These are phyloP conservation scores for Phytomonas sp. DNA, from an alignment of 208 protist species.

Conservation along the genomic window DNA sequence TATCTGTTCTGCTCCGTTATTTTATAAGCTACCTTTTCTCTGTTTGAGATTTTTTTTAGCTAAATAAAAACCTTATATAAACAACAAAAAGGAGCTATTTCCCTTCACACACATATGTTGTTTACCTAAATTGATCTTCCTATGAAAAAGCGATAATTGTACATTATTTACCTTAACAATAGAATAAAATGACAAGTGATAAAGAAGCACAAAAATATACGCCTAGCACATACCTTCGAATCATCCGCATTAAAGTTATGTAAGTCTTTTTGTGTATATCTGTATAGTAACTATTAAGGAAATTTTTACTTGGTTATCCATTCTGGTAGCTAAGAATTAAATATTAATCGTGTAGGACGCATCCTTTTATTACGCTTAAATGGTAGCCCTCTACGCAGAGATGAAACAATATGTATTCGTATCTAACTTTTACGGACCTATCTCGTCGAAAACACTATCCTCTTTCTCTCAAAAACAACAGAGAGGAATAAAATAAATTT, in stretches of 20 bases:
- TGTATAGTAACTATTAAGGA: neutral
- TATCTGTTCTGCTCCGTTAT: neutral
- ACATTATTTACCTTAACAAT: neutral
- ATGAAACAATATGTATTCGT: neutral
- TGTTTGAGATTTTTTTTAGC: too few species aligned
- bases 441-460: neutral
- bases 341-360: neutral
- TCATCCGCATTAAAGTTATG: neutral
- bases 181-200: neutral
- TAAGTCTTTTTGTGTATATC: neutral
- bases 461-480: neutral
- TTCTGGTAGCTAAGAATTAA: neutral
- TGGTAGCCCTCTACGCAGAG: neutral
- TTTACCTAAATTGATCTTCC: conserved; percentile 6
- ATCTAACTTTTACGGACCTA: neutral
- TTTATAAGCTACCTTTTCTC: too few species aligned
- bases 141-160: neutral
- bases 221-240: neutral
- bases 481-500: neutral
- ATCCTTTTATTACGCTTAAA: neutral
- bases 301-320: neutral
- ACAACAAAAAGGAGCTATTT: neutral
- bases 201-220: neutral
- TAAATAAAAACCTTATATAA: neutral
- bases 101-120: neutral